Percentiles rank a stretch among this genome's conserved stretches.
Evolutionary conservation across 2,329 filamentous ascomycete species (phyloP).

Genomic region (Fusarium multiceps): DNA sequence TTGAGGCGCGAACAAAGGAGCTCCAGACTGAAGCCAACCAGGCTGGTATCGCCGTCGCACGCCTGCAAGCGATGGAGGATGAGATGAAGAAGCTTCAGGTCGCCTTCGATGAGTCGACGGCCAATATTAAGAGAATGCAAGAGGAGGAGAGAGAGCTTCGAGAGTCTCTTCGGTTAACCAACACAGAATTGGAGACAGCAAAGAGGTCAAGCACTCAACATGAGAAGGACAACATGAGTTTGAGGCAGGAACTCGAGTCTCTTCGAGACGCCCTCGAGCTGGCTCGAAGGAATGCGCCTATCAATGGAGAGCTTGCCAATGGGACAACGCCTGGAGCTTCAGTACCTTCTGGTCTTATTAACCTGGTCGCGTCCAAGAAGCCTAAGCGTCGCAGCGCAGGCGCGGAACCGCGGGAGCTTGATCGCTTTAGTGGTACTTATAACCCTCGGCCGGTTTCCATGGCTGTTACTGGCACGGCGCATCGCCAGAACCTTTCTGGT

Average conservation of each 20-base stretch:
- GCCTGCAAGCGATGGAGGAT: conserved; percentile 89
- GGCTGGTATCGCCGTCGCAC: conserved; percentile 92
- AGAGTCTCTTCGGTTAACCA: conserved; percentile 83
- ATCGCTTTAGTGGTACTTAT: conserved; percentile 92
- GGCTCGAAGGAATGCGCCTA: conserved; percentile 80
- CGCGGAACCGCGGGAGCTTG: conserved; percentile 83
- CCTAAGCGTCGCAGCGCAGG: conserved; percentile 94
- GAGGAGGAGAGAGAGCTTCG: conserved; percentile 90
- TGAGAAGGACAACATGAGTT: conserved; percentile 85
- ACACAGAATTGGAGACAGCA: conserved; percentile 81
- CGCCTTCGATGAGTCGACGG: conserved; percentile 89
- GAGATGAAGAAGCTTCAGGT: conserved; percentile 93
- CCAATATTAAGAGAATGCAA: conserved; percentile 92
- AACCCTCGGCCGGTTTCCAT: conserved; percentile 97
- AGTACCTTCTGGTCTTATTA: conserved; percentile 84
- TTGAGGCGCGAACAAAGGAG: conserved; percentile 92
- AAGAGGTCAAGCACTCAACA: conserved; percentile 79
- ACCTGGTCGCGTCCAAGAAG: conserved; percentile 96
- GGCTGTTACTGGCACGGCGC: conserved; percentile 77
- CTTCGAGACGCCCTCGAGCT: conserved; percentile 92
- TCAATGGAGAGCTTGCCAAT: conserved; percentile 70
- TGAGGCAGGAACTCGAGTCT: conserved; percentile 89
- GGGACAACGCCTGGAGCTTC: conserved; percentile 58
- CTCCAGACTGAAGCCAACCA: conserved; percentile 97
- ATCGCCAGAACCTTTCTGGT: conserved; percentile 77